Evolutionary conservation across 192 early-diverging fungal species (phyloP).

Genomic region (Backusella macrospora): DNA sequence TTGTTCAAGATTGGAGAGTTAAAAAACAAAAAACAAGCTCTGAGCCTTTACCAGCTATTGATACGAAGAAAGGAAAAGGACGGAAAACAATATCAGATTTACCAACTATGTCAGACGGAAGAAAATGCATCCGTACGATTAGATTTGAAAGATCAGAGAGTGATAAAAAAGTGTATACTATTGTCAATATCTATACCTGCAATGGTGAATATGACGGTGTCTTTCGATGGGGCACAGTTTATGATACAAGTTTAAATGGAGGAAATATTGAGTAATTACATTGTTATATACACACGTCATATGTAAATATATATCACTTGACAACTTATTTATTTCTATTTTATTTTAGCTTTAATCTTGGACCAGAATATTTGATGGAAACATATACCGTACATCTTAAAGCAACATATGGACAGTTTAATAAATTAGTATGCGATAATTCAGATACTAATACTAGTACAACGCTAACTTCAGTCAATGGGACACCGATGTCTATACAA

Average conservation of each 20-base stretch:
- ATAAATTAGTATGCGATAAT: conserved; percentile 41
- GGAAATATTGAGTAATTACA: conserved; percentile 59
- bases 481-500: conserved; percentile 12
- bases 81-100: conserved; percentile 37
- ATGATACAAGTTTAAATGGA: conserved; percentile 67
- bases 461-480: conserved; percentile 21
- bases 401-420: conserved; percentile 37
- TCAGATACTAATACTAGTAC: conserved; percentile 23
- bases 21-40: conserved; percentile 59
- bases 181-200: conserved; percentile 61
- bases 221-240: conserved; percentile 67
- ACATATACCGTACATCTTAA: conserved; percentile 42
- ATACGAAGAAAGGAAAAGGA: conserved; percentile 51
- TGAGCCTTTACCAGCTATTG: conserved; percentile 51
- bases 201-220: conserved; percentile 63
- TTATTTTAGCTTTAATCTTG: conserved; percentile 36
- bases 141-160: conserved; percentile 64
- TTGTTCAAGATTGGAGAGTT: conserved; percentile 71
- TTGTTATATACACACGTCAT: not conserved
- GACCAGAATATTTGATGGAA: conserved; percentile 43
- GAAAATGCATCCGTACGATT: conserved; percentile 68
- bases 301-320: not conserved
- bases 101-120: conserved; percentile 54
- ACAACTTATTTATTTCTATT: not conserved
- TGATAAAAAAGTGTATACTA: conserved; percentile 59